Base-by-base conservation (phyloP, 1,284 basidiomycete genomes). In the Sphagnurus paluster region DNA sequence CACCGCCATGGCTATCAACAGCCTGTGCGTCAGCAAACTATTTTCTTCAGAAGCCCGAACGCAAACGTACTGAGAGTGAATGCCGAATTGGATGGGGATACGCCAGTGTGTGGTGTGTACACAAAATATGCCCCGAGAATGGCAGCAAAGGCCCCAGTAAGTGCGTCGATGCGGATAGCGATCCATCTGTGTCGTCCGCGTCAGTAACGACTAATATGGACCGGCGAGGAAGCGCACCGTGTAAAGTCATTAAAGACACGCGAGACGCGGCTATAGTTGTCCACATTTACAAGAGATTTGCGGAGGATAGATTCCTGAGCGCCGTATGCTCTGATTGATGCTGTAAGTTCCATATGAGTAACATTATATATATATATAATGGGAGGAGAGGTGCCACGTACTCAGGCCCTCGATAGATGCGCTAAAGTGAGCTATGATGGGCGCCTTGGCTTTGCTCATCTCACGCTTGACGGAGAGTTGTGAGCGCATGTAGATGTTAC, bases 401-500 rank as follows among this genome's bases (percentile, higher is more conserved):
- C 81, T 68, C 24, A 90, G 68, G 23, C 88, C 87, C 2, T 74
- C 64, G 28, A 88, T 74, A 0, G 82, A 77, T 11, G 83, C 77
- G 7, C 82, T 79, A 56, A 90, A 85, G 38, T 84, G 82, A 20
- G 78, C 81, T 44, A 87, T 70, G 5, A 89, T 75, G 0, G 85
- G 85, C 2, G 80, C 72, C 52, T 75, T 76, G 8, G 82, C 77
- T 60, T 85, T 86, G 39, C 76, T 79, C 81, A 82, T 82, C 59
- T 86, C 80, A 11, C 82, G 73, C 58, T 90, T 90, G 36, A 89
- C 83, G 11, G 81, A 77, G 14, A 90, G 67, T 60, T 90, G 87
- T 11, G 80, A 80, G 54, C 80, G 80, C 59, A 90, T 85, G 56
- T 82, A 82, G 30, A 82, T 59, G 40, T 68, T 68, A 7, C 66